These are phyloP conservation scores for Artemisia tridentata DNA, from an alignment of 129 eudicot species.

Conservation along the genomic window DNA sequence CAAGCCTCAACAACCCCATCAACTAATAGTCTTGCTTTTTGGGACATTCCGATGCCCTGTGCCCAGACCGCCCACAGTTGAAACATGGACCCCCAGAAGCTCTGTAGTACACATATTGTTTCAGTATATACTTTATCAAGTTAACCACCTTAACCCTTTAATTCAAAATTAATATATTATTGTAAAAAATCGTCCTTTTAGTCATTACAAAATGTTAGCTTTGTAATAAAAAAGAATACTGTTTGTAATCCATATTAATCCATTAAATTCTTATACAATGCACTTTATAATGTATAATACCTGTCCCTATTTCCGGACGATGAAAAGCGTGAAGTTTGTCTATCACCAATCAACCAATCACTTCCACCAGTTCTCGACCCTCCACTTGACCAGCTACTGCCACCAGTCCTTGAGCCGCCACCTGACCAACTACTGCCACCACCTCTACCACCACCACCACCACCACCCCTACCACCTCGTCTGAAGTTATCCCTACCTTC, in stretches of 20 bases:
- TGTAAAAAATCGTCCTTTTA: too few relatives aligned
- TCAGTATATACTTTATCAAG: background rate
- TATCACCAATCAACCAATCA: slow-evolving; percentile 75
- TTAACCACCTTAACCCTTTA: background rate
- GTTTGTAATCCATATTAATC: too few relatives aligned
- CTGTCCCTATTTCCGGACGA: slow-evolving; percentile 52
- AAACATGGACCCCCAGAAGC: slow-evolving; percentile 87
- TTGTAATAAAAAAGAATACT: too few relatives aligned
- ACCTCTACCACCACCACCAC: slow-evolving; percentile 40
- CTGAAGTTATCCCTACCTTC: slow-evolving; percentile 44
- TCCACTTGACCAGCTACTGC: slow-evolving; percentile 50
- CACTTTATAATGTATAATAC: slow-evolving; percentile 7
- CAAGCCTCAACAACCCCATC: slow-evolving; percentile 7
- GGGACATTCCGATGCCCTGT: slow-evolving; percentile 87
- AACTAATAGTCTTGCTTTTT: slow-evolving; percentile 47
- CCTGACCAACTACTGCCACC: slow-evolving; percentile 52
- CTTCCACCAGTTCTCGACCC: slow-evolving; percentile 50
- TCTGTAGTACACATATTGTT: slow-evolving; percentile 33
- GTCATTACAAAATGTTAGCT: too few relatives aligned
- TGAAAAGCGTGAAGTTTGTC: slow-evolving; percentile 46
- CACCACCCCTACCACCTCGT: slow-evolving; percentile 59
- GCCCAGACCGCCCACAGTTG: slow-evolving; percentile 74
- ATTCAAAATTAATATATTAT: too few relatives aligned
- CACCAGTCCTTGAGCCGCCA: slow-evolving; percentile 42
- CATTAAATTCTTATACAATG: background rate